A percentile compares a stretch with the other conserved stretches of the same genome.
These are phyloP conservation scores for Trypanosoma theileri DNA, from an alignment of 208 protist species.

Conservation along the genomic window DNA sequence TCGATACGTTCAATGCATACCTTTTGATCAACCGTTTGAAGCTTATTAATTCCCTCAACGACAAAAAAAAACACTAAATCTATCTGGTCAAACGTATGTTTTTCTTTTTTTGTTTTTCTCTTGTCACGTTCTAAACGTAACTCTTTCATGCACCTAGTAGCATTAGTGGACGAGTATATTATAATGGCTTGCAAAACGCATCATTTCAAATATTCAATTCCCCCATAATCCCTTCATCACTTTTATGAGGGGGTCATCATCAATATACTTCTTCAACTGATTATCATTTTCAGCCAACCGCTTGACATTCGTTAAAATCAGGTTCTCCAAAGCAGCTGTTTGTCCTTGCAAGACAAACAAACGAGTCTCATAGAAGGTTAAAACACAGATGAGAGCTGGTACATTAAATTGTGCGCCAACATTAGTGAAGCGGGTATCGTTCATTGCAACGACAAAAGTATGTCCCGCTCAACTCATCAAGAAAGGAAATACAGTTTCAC, in stretches of 20 bases:
- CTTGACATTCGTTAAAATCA: slow-evolving; percentile 5
- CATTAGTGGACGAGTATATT: neutral
- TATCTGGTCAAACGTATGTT: slow-evolving; percentile 15
- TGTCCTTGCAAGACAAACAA: slow-evolving; percentile 4
- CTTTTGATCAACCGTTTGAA: neutral
- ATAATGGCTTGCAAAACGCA: neutral
- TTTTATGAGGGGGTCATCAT: neutral
- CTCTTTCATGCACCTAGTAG: neutral
- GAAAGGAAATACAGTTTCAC: no score
- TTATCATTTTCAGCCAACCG: neutral
- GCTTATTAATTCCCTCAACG: slow-evolving; percentile 7
- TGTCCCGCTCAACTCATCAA: no score
- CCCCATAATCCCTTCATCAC: neutral
- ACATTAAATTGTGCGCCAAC: neutral
- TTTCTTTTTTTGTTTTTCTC: neutral
- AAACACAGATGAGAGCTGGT: neutral
- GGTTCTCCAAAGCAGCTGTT: slow-evolving; percentile 2
- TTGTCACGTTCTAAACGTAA: slow-evolving; percentile 9
- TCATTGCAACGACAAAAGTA: neutral
- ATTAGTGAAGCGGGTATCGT: neutral
- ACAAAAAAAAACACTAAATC: neutral
- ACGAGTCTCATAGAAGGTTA: slow-evolving; percentile 2
- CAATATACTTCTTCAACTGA: slow-evolving; percentile 4
- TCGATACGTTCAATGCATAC: slow-evolving; percentile 6
- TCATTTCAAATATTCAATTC: neutral